Conservation (phyloP, 2,329 filamentous ascomycete species). For the Fusarium concolor region DNA sequence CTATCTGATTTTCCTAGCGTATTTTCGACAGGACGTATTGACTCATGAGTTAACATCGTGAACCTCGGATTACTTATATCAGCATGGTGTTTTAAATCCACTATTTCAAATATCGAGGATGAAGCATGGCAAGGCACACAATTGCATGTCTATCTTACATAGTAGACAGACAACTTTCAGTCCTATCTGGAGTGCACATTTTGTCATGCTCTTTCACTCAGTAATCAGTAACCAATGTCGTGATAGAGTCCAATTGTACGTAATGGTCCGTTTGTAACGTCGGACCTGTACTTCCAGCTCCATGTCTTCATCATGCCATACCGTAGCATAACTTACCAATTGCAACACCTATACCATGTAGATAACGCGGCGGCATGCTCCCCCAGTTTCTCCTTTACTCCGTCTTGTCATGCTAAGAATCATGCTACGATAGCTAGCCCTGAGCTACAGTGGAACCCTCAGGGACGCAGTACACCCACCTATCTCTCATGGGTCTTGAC, state of each 20-base stretch:
- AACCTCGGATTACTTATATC: constrained; percentile 21
- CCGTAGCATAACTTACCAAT: constrained; percentile 20
- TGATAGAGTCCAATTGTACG: constrained; percentile 36
- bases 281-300: constrained; percentile 23
- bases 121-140: constrained; percentile 10
- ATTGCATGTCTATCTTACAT: constrained; percentile 25
- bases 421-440: constrained; percentile 35
- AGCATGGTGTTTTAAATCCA: constrained; percentile 26
- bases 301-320: constrained; percentile 39
- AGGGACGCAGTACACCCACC: constrained; percentile 6
- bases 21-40: constrained; percentile 20
- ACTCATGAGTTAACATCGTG: constrained; percentile 11
- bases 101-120: constrained; percentile 17
- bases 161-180: too few species aligned
- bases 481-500: constrained; percentile 31
- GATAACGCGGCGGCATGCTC: constrained; percentile 21
- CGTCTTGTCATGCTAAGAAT: constrained; percentile 32
- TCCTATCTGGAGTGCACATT: too few species aligned
- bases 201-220: constrained; percentile 27
- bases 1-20: constrained; percentile 20
- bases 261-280: constrained; percentile 40
- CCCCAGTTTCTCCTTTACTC: constrained; percentile 40
- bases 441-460: constrained; percentile 36
- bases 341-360: constrained; percentile 22
- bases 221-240: constrained; percentile 33